Conservation (phyloP, 495 filamentous ascomycete species). For the Aspergillus conjunctus region DNA sequence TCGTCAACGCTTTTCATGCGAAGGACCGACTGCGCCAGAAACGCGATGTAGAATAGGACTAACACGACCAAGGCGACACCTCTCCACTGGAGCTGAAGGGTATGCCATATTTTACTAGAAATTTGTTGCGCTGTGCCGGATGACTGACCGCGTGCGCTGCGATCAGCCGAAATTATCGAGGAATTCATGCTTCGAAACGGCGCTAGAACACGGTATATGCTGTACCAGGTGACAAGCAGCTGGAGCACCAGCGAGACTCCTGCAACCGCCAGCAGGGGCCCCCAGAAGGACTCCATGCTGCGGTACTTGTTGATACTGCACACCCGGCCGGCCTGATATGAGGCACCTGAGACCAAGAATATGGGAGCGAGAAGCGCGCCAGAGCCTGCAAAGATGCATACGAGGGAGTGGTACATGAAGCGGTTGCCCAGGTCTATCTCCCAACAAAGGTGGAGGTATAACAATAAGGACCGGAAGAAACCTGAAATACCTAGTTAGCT, state of each 20-base stretch:
- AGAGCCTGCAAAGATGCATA: background rate
- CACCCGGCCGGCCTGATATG: background rate
- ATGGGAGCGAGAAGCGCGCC: background rate
- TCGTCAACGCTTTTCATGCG: background rate
- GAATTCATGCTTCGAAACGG: background rate
- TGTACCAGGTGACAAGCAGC: background rate
- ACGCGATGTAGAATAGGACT: background rate
- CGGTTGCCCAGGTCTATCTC: background rate
- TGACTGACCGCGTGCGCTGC: background rate
- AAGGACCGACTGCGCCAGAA: background rate
- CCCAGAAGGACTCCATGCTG: background rate
- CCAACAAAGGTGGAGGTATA: background rate
- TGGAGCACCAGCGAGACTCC: background rate
- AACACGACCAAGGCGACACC: background rate
- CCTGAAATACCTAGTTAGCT: background rate
- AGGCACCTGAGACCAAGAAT: background rate
- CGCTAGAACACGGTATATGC: background rate
- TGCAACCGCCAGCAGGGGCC: background rate
- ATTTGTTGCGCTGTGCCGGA: background rate
- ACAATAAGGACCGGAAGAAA: background rate
- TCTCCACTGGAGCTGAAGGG: background rate
- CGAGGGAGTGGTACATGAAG: background rate
- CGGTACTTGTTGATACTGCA: background rate
- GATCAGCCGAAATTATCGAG: background rate
- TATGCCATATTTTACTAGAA: background rate